Evolutionary conservation across 306 rosid species (phyloP).

Genomic region (Erythrophleum fordii): DNA sequence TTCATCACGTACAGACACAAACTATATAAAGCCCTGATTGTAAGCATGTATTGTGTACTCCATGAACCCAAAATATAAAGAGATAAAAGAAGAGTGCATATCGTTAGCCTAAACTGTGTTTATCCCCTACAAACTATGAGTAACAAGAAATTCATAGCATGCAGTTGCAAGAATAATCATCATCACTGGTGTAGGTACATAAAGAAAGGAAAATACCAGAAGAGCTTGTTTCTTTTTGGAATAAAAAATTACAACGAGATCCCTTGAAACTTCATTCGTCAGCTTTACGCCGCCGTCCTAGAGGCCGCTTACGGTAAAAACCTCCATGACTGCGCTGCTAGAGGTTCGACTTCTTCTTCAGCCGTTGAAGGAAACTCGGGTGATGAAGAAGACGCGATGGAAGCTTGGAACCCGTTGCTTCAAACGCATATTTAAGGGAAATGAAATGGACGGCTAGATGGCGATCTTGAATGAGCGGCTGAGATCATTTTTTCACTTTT

Average conservation of each 20-base stretch:
- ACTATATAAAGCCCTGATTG: slow-evolving; percentile 24
- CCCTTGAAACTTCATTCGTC: slow-evolving; percentile 98
- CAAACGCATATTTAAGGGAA: no score
- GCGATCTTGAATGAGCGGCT: no score
- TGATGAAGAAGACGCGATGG: no score
- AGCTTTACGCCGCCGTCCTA: no score
- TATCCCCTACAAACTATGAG: slow-evolving; percentile 27
- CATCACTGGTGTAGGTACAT: slow-evolving; percentile 7
- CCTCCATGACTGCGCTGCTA: no score
- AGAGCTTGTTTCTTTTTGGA: slow-evolving; percentile 94
- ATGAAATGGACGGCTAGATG: no score
- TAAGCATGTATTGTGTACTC: not conserved
- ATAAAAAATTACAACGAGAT: slow-evolving; percentile 85
- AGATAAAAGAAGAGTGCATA: not conserved
- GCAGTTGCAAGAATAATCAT: slow-evolving; percentile 30
- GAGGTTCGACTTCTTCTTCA: no score
- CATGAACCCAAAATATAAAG: not conserved
- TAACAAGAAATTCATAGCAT: slow-evolving; percentile 26
- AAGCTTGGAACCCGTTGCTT: no score
- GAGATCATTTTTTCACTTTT: no score
- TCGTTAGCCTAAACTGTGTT: slow-evolving; percentile 20
- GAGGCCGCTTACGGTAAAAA: no score
- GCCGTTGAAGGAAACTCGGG: no score
- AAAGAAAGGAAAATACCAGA: slow-evolving; percentile 64
- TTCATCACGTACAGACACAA: slow-evolving; percentile 27